Evolutionary conservation across 2,329 filamentous ascomycete species (phyloP).

Genomic region (Neophaeococcomyces mojaviensis): DNA sequence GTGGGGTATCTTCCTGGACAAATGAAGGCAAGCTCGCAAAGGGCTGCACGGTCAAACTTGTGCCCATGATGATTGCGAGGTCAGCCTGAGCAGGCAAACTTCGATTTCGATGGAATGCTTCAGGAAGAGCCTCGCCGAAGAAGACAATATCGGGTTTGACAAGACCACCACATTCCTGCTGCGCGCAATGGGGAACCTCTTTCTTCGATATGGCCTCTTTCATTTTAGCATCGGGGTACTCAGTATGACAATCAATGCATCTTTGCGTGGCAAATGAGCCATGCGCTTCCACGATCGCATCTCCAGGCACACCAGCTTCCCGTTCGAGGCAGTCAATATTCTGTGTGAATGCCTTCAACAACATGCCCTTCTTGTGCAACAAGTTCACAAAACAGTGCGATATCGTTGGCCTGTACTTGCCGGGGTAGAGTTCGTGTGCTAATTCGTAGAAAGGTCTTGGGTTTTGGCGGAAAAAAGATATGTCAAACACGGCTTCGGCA

Average conservation of each 20-base stretch:
- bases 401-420: slow-evolving; percentile 78
- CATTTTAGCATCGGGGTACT: slow-evolving; percentile 70
- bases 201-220: slow-evolving; percentile 57
- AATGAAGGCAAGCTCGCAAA: slow-evolving; percentile 73
- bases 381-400: slow-evolving; percentile 83
- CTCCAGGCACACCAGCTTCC: slow-evolving; percentile 69
- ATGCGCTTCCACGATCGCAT: slow-evolving; percentile 85
- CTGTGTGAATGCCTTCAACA: slow-evolving; percentile 87
- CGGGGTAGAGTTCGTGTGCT: slow-evolving; percentile 85
- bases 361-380: slow-evolving; percentile 67
- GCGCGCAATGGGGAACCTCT: slow-evolving; percentile 62
- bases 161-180: slow-evolving; percentile 59
- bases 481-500: slow-evolving; percentile 90
- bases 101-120: slow-evolving; percentile 55
- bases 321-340: slow-evolving; percentile 96
- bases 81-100: slow-evolving; percentile 57
- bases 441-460: slow-evolving; percentile 88
- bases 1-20: slow-evolving; percentile 55
- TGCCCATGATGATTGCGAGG: slow-evolving; percentile 78
- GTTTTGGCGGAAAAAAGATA: slow-evolving; percentile 75
- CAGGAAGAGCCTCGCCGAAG: slow-evolving; percentile 70
- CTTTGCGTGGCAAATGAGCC: slow-evolving; percentile 87
- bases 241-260: slow-evolving; percentile 76
- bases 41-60: slow-evolving; percentile 77
- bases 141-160: slow-evolving; percentile 96